Evolutionary conservation across 1,284 basidiomycete species (phyloP).

Genomic region (Volvariella surrecta): DNA sequence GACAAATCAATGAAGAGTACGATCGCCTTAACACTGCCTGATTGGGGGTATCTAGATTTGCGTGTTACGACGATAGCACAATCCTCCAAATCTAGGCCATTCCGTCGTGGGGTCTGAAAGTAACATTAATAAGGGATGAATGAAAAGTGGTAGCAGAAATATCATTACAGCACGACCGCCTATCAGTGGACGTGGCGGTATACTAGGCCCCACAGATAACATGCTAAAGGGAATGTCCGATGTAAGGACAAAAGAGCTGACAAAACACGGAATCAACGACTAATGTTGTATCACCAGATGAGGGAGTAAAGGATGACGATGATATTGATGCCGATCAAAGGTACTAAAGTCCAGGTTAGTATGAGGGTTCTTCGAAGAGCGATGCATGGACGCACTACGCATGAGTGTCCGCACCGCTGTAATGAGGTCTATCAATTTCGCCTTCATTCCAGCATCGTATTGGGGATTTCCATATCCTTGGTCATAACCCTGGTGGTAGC

Average conservation of each 20-base stretch:
- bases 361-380: slow-evolving; percentile 8
- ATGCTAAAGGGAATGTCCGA: too few species aligned
- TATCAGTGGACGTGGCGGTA: not conserved
- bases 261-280: not conserved
- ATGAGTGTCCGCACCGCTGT: slow-evolving; percentile 90
- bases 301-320: slow-evolving; percentile 45
- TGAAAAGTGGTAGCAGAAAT: too few species aligned
- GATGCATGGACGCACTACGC: slow-evolving; percentile 59
- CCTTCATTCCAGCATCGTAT: slow-evolving; percentile 71
- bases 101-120: too few species aligned
- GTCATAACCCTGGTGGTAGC: slow-evolving; percentile 62
- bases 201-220: slow-evolving; percentile 1
- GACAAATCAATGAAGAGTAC: slow-evolving; percentile 74
- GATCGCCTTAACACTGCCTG: slow-evolving; percentile 40
- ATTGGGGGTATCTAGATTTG: too few species aligned
- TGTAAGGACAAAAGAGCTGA: not conserved
- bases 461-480: slow-evolving; percentile 48
- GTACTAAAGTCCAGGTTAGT: slow-evolving; percentile 47
- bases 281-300: too few species aligned
- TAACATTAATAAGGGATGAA: too few species aligned
- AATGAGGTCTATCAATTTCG: slow-evolving; percentile 85
- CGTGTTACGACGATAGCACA: too few species aligned
- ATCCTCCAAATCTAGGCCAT: too few species aligned
- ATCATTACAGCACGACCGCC: too few species aligned
- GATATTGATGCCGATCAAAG: slow-evolving; percentile 78